Conservation (phyloP, 208 protist genomes). For the Trypanosoma scelopori region DNA sequence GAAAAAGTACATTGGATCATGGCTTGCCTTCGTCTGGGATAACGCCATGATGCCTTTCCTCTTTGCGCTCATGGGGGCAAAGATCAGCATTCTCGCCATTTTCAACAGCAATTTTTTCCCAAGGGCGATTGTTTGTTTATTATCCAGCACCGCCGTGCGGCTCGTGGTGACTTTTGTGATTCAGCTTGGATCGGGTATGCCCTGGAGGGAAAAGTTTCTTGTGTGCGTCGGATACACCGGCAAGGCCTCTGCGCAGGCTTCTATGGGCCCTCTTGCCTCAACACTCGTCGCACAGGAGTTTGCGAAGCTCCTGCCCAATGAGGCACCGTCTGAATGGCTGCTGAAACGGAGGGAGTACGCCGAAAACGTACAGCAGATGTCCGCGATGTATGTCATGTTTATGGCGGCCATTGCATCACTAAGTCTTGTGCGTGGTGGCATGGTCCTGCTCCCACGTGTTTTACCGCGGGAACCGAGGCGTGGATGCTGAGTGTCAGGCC, state of each 20-base stretch:
- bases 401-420: conserved; percentile 69
- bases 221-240: conserved; percentile 70
- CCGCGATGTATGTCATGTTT: conserved; percentile 80
- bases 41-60: conserved; percentile 68
- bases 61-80: conserved; percentile 73
- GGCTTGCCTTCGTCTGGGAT: conserved; percentile 73
- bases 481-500: neutral
- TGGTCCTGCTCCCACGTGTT: conserved; percentile 39
- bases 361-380: conserved; percentile 70
- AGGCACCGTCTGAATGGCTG: conserved; percentile 21
- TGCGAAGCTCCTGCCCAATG: conserved; percentile 28
- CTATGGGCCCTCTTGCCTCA: conserved; percentile 64
- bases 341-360: conserved; percentile 44
- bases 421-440: conserved; percentile 54
- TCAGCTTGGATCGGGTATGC: conserved; percentile 51
- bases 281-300: conserved; percentile 50
- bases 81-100: conserved; percentile 58
- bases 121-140: conserved; percentile 61
- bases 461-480: neutral
- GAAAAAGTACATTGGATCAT: conserved; percentile 63
- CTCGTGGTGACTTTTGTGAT: conserved; percentile 50
- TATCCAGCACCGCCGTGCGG: conserved; percentile 55
- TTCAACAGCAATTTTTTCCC: conserved; percentile 73
- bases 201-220: conserved; percentile 56
- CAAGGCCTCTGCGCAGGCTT: conserved; percentile 78